Base-by-base conservation (phyloP, 768 basidiomycete genomes). In the Lactarius hengduanensis region DNA sequence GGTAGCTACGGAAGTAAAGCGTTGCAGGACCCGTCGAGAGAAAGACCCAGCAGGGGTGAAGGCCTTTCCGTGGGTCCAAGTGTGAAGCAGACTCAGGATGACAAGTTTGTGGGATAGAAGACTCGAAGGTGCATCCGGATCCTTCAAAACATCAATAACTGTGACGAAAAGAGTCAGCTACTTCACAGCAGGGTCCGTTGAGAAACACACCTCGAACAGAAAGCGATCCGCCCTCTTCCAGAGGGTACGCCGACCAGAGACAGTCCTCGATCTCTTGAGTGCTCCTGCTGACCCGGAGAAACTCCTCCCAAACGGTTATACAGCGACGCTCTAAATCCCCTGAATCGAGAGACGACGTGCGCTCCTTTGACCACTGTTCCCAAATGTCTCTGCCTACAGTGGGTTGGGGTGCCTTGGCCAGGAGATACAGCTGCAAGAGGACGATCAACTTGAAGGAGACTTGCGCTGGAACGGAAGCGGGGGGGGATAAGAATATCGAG, bases 221-320 rank as follows among this genome's bases (percentile, higher is more conserved):
- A 20, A 30, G 22, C 3, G 28, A 32, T n/a, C 62, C 64, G 1
- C 68, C 72, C 16, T 77, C 73, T 56, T 77, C 73, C 32, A 77
- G 63, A 3, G 76, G 76, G 64, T 84, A 84, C 11, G 72, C 64
- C 6, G 76, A 75, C 85, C 85, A 87, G 32, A 87, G 72, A 16
- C 81, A 76, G 5, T 77, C 76, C 59, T 84, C 78, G 20, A 87
- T 75, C 61, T 86, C 81, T 28, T 70, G 72, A 10, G 76, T 67
- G 28, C 73, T 76, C 20, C 80, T 79, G 60, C 78, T 77, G 22
- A 76, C 78, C 18, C 73, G 68, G 11, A 86, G 74, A 70, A 83
- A 86, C 18, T 72, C 63, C 6, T 72, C 69, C 84, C 84, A 85
- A 2, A 80, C 62, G 9, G 71, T 70, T 4, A 70, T 50, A 22